Conservation (phyloP, 495 filamentous ascomycete species). For the Hypoxylon crocopeplum region DNA sequence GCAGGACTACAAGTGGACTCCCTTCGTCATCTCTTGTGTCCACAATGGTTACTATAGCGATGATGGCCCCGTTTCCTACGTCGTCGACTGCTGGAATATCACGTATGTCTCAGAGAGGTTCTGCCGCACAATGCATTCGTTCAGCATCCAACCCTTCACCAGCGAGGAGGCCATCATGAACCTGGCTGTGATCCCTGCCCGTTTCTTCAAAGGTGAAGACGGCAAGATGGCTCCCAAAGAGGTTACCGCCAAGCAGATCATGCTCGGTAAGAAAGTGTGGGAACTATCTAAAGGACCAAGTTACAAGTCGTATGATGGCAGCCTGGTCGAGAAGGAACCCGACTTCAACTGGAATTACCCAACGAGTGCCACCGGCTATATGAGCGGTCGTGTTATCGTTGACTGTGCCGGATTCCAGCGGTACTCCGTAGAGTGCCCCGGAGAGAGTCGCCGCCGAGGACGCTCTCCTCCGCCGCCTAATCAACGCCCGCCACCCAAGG, state of each 20-base stretch:
- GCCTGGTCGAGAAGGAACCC: slow-evolving; percentile 24
- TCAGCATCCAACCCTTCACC: slow-evolving; percentile 37
- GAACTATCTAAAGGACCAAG: slow-evolving; percentile 45
- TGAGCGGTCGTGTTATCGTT: slow-evolving; percentile 48
- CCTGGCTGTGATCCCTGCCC: slow-evolving; percentile 44
- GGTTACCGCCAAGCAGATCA: slow-evolving; percentile 29
- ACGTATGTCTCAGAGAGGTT: slow-evolving; percentile 34
- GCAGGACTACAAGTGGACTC: slow-evolving; percentile 37
- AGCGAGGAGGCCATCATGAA: slow-evolving; percentile 45
- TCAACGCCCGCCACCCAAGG: slow-evolving; percentile 14
- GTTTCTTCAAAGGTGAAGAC: slow-evolving; percentile 36
- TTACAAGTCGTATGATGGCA: slow-evolving; percentile 48
- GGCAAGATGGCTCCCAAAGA: slow-evolving; percentile 14
- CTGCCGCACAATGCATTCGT: slow-evolving; percentile 40
- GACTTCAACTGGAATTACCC: not conserved
- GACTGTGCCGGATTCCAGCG: slow-evolving; percentile 45
- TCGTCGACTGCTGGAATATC: slow-evolving; percentile 45
- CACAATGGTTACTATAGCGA: not conserved
- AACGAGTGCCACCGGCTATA: slow-evolving; percentile 24
- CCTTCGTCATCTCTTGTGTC: slow-evolving; percentile 42
- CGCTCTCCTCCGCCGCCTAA: slow-evolving; percentile 14
- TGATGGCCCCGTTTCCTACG: slow-evolving; percentile 13
- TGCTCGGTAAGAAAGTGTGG: slow-evolving; percentile 47
- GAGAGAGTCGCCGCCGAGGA: not conserved
- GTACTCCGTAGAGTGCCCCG: slow-evolving; percentile 22